Evolutionary conservation across 352 stramenopile species (phyloP).

Genomic region (Phytophthora cajani): DNA sequence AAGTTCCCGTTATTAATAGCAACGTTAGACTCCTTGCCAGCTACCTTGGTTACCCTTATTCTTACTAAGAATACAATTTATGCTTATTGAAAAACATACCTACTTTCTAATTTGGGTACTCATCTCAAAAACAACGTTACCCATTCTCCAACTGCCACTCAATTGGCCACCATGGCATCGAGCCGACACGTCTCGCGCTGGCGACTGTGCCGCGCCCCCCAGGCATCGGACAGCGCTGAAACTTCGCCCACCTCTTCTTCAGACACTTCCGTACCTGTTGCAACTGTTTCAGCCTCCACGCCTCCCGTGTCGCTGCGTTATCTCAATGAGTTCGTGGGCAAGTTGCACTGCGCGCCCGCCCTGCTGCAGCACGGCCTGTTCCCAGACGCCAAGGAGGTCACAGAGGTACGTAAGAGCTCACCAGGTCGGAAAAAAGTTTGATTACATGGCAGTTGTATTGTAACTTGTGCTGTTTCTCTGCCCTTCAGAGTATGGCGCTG

Average conservation of each 20-base stretch:
- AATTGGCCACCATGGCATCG: conserved; percentile 19
- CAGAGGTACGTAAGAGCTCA: conserved; percentile 48
- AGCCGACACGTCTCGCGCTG: conserved; percentile 45
- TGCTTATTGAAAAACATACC: background rate
- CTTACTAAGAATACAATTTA: no score
- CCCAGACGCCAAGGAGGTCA: conserved; percentile 86
- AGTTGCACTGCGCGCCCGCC: conserved; percentile 72
- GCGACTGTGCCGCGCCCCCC: conserved; percentile 22
- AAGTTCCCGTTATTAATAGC: no score
- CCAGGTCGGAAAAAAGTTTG: no score
- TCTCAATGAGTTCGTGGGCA: conserved; percentile 86
- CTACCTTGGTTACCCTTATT: no score
- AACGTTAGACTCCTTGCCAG: no score
- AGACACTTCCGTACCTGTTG: background rate
- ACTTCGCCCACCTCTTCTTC: conserved; percentile 8
- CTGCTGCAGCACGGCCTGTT: conserved; percentile 80
- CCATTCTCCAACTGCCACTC: conserved; percentile 6
- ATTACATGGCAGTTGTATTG: background rate
- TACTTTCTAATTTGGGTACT: background rate
- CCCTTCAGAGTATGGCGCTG: conserved; percentile 77
- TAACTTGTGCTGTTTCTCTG: background rate
- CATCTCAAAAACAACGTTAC: background rate
- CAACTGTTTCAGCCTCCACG: conserved; percentile 11
- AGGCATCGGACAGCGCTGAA: conserved; percentile 7
- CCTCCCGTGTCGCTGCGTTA: conserved; percentile 74